Base-by-base conservation (phyloP, 106 monocot species). In the Alisma plantagoaquatica region DNA sequence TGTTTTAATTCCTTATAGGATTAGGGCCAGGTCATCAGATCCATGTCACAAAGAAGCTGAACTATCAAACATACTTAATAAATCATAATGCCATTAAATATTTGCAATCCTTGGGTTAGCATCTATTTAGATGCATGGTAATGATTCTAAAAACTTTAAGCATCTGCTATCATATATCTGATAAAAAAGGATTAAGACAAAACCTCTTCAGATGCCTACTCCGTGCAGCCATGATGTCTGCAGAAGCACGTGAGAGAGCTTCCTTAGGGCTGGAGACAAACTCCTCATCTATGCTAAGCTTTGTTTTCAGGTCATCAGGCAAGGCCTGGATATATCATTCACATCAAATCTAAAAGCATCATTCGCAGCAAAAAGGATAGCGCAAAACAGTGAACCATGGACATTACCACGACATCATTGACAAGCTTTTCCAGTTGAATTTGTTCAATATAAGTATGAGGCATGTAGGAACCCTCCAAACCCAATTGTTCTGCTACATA, bases 391-490 rank as follows among this genome's bases (percentile, higher is more conserved):
- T n/a, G 14, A 11, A 27, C n/a, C n/a, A 16, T 27, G 27, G 29
- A 5, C 28, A 30, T 25, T 74, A 74, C 74, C 67, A 80, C 78
- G 47, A 88, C 81, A 29, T 96, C 96, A 52, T 85, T 89, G 22
- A 96, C 81, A 70, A 89, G 84, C 53, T 96, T 96, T 68, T 96
- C 96, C 28, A 96, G 70, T 41, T 96, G 96, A 71, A 96, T 96
- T 59, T 89, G 88, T 55, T 82, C 96, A 35, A 96, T 96, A 29
- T 96, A 96, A 17, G 96, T 89, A 2, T 78, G 77, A 52, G 89
- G 80, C 61, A 81, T 85, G 63, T 84, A 96, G 50, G 89, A 76
- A 46, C 89, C 89, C 32, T 96, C 96, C 66, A 96, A 71, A 19
- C 89, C 89, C 61, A 96, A 46, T 49, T 69, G 61, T 16, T 84